phyloP scores from a whole-genome alignment of 257 asterid genomes.

The Solanum acaule region DNA sequence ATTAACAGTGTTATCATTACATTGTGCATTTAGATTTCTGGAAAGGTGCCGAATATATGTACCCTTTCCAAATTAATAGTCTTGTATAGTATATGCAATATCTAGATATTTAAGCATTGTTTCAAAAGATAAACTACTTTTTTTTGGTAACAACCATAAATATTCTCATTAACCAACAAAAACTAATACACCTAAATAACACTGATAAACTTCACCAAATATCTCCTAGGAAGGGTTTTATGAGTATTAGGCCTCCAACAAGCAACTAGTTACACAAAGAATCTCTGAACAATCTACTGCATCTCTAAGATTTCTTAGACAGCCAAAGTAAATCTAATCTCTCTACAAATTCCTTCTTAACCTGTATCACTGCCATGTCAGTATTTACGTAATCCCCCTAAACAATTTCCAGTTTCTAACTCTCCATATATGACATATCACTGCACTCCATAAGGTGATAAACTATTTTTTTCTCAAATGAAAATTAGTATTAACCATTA shows the following conservation, averaged over 20 bases:
- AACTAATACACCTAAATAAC: not conserved
- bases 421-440: not conserved
- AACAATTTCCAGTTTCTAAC: not conserved
- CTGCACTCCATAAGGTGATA: not conserved
- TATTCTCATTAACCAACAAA: not conserved
- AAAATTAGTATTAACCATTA: not conserved
- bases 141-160: not conserved
- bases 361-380: not conserved
- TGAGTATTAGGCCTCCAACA: not conserved
- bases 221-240: not conserved
- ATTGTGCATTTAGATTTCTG: not conserved
- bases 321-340: not conserved
- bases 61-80: not conserved
- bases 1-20: not conserved
- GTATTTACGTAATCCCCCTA: not conserved
- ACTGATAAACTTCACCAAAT: not conserved
- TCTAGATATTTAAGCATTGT: not conserved
- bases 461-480: not conserved
- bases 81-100: not conserved
- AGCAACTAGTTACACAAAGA: not conserved
- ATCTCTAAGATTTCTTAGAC: not conserved
- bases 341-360: not conserved
- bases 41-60: not conserved
- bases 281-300: not conserved
- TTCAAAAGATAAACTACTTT: not conserved